phyloP scores from a whole-genome alignment of 257 asterid species.

The Solanum arcanum region DNA sequence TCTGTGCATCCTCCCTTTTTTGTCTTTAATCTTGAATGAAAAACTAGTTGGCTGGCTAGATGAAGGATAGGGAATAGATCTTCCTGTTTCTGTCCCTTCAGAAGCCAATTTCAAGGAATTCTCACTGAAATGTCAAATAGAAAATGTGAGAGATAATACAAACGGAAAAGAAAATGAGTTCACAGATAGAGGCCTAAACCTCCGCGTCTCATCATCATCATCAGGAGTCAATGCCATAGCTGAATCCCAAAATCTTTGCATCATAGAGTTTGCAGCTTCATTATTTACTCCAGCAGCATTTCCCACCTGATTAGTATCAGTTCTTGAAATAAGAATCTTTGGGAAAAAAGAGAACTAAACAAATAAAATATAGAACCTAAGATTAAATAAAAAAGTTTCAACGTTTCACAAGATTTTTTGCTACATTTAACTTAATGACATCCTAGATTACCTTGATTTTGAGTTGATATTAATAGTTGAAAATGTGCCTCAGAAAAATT shows the following conservation, averaged over 20 bases:
- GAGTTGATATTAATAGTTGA: neutral
- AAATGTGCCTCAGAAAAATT: neutral
- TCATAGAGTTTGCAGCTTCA: constrained; percentile 66
- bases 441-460: neutral
- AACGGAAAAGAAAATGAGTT: neutral
- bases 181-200: constrained; percentile 24
- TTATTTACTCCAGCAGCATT: constrained; percentile 49
- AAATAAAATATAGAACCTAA: neutral
- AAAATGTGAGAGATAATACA: constrained; percentile 11
- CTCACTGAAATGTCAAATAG: constrained; percentile 41
- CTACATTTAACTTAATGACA: neutral
- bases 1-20: constrained; percentile 79
- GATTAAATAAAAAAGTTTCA: neutral
- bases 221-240: constrained; percentile 79
- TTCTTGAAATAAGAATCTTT: neutral
- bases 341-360: neutral
- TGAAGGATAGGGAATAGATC: constrained; percentile 41
- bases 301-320: constrained; percentile 51
- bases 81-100: constrained; percentile 68
- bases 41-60: constrained; percentile 38
- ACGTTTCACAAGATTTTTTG: neutral
- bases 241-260: constrained; percentile 96
- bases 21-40: constrained; percentile 84
- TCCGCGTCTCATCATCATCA: constrained; percentile 71
- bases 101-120: constrained; percentile 69